phyloP scores from a whole-genome alignment of 257 asterid genomes.

The Lycium barbarum region DNA sequence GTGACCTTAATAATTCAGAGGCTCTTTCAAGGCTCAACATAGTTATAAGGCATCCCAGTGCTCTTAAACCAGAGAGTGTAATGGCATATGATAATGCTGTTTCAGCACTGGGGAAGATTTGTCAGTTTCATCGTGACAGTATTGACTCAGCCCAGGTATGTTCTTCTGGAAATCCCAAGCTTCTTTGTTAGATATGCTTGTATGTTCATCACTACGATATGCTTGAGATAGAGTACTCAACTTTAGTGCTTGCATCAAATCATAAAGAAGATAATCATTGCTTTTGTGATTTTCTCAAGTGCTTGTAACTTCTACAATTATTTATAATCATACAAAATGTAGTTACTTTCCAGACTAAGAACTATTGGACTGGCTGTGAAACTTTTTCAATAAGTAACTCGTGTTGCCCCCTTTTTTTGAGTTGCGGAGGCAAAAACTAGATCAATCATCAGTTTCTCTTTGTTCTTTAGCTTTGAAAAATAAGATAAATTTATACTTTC shows the following conservation, averaged over 20 bases:
- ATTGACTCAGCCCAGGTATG: constrained; percentile 90
- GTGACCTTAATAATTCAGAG: constrained; percentile 56
- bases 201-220: not conserved
- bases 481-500: not conserved
- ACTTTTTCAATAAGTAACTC: not conserved
- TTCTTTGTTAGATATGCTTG: constrained; percentile 8
- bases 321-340: not conserved
- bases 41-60: constrained; percentile 77
- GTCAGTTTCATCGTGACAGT: constrained; percentile 91
- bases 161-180: not conserved
- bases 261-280: not conserved
- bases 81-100: constrained; percentile 99
- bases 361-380: not conserved
- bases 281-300: not conserved
- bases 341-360: not conserved
- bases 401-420: not conserved
- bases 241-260: not conserved
- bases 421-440: not conserved
- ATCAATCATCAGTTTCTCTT: not conserved
- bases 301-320: not conserved
- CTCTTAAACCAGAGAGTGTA: constrained; percentile 68
- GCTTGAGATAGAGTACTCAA: not conserved
- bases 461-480: not conserved
- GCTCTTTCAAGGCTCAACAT: constrained; percentile 95
- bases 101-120: constrained; percentile 97